Conservation (phyloP, 495 filamentous ascomycete genomes). For the Penicillium maclennaniae region DNA sequence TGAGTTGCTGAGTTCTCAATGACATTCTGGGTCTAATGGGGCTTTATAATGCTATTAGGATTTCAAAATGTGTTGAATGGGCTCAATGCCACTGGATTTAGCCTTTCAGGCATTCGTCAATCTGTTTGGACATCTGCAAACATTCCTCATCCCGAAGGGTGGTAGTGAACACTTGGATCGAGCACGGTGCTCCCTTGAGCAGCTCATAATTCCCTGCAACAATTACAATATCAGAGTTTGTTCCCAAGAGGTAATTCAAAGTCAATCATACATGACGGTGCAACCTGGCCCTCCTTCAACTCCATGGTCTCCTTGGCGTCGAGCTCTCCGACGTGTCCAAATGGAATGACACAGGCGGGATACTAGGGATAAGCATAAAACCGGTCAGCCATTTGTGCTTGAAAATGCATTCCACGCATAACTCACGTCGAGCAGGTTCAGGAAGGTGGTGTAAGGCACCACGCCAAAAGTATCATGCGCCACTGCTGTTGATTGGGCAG, state of each 20-base stretch:
- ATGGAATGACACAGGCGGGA: slow-evolving; percentile 31
- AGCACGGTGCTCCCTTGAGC: slow-evolving; percentile 19
- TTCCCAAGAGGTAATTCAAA: not conserved
- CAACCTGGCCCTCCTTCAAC: slow-evolving; percentile 11
- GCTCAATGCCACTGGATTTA: not conserved
- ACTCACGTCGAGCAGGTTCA: slow-evolving; percentile 46
- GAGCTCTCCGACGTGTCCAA: slow-evolving; percentile 11
- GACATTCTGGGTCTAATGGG: no score
- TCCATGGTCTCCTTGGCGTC: slow-evolving; percentile 14
- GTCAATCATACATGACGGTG: slow-evolving; percentile 11
- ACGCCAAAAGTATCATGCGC: slow-evolving; percentile 44
- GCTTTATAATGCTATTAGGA: not conserved
- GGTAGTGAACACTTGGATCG: slow-evolving; percentile 22
- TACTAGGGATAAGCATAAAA: slow-evolving; percentile 18
- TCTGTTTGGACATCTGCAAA: slow-evolving; percentile 21
- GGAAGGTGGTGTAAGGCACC: slow-evolving; percentile 38
- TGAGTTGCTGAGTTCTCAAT: not conserved
- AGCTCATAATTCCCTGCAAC: slow-evolving; percentile 15
- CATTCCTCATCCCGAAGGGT: slow-evolving; percentile 28
- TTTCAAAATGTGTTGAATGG: not conserved
- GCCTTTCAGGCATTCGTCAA: slow-evolving; percentile 16
- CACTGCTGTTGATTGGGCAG: slow-evolving; percentile 40
- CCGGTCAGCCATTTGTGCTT: not conserved
- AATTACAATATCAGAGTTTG: not conserved
- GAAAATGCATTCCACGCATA: not conserved